These are phyloP conservation scores for Sporobolomyces pararoseus DNA, from an alignment of 768 basidiomycete genomes.

Conservation along the genomic window DNA sequence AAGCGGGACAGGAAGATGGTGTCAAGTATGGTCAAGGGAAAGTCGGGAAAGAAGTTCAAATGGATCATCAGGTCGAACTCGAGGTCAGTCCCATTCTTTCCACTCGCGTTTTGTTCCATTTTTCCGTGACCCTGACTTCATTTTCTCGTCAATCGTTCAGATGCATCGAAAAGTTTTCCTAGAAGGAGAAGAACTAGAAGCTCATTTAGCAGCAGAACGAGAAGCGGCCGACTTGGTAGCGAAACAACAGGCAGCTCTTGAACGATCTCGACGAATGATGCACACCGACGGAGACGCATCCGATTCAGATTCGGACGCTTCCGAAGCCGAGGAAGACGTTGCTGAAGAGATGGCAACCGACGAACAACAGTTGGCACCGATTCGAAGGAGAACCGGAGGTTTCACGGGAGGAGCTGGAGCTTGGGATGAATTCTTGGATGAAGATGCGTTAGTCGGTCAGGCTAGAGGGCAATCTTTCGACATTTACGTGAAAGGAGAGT, in stretches of 20 bases:
- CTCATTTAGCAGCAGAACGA: constrained; percentile 69
- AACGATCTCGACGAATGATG: constrained; percentile 76
- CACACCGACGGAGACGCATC: constrained; percentile 73
- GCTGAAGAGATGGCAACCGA: constrained; percentile 56
- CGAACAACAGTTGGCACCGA: constrained; percentile 51
- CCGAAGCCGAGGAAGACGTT: constrained; percentile 59
- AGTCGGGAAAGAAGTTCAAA: constrained; percentile 78
- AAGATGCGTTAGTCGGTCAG: not conserved
- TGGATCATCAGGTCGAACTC: constrained; percentile 67
- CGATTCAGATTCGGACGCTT: constrained; percentile 47
- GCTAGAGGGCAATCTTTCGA: constrained; percentile 73
- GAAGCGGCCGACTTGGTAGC: constrained; percentile 75
- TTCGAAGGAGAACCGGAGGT: constrained; percentile 34
- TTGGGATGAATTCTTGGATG: constrained; percentile 41
- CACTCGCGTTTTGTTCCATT: too few relatives aligned
- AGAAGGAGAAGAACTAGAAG: constrained; percentile 80
- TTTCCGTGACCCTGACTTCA: too few relatives aligned
- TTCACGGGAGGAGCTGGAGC: constrained; percentile 30
- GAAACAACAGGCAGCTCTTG: constrained; percentile 76
- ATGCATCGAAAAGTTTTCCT: constrained; percentile 86
- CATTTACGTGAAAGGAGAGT: constrained; percentile 63
- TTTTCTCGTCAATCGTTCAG: too few relatives aligned
- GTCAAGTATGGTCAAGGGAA: constrained; percentile 85
- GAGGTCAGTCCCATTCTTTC: constrained; percentile 55
- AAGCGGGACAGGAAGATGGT: constrained; percentile 69